Evolutionary conservation across 495 filamentous ascomycete genomes (phyloP), one percentile per base, ranked within the genome.

Genomic region (Zalerion maritima): DNA sequence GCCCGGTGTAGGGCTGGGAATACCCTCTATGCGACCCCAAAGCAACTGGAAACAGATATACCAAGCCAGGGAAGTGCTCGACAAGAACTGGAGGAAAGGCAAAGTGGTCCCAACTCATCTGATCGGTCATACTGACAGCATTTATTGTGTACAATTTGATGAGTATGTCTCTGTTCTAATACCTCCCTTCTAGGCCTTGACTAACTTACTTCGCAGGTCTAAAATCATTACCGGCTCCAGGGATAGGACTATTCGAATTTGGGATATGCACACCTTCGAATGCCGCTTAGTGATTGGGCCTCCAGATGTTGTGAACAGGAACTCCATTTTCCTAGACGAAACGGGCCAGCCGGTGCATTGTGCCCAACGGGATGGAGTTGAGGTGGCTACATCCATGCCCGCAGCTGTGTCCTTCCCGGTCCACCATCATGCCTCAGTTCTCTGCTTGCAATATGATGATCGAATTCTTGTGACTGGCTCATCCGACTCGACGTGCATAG

Each of bases 81-180:
- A 85, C 31, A 57, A 64, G 27, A 73, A 78, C 26, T 97, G 89
- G 89, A 71, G 69, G 36, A 53, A 73, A 23, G 78, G 81, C 35
- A 68, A 73, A 30, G 79, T 81, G 14, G 76, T 73, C 23, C 75
- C 81, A 0, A 77, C 91, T 29, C 94, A 92, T 49, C 60, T 96
- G 11, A 79, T 87, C 44, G 89, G 91, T 1, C 89, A 97, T 44
- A 69, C 69, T 7, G 89, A 96, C 50, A 93, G 82, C 38, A 86
- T 97, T 14, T 97, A 97, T 54, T 96, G 89, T 50, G 73, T 87
- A 21, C 89, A 96, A 48, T 97, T 94, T 56, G 89, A 97, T 49
- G 86, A 96, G 78, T 82, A 70, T 35, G 77, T 57, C 30, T 28
- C 22, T n/a, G 8, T 18, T 14, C n/a, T 3, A 18, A 15, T 16